These are phyloP conservation scores for Plasmodium gaboni DNA, from an alignment of 169 alveolate genomes.

Conservation along the genomic window DNA sequence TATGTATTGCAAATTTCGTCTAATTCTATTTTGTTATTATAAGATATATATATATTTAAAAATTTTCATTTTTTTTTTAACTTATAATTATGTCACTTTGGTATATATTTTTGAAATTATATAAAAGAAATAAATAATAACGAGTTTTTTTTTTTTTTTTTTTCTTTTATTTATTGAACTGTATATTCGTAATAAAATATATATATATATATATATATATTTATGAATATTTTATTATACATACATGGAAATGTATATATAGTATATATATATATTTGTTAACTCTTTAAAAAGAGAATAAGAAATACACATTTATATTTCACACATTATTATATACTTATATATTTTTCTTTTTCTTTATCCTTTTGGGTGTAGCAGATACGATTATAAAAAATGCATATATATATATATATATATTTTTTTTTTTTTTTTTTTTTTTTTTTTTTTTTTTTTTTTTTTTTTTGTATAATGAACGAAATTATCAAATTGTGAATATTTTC, in stretches of 20 bases:
- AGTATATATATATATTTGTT: background rate
- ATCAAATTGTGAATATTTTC: too few species aligned
- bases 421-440: too few species aligned
- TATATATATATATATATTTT: slow-evolving; percentile 1
- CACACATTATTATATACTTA: background rate
- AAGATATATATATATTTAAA: background rate
- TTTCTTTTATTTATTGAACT: slow-evolving; percentile 4
- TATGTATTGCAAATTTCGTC: too few species aligned
- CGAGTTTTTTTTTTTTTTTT: background rate
- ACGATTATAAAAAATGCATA: too few species aligned
- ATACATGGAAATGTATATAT: background rate
- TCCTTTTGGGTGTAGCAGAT: slow-evolving; percentile 3
- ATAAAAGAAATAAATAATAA: too few species aligned
- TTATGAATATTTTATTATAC: background rate
- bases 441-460: background rate
- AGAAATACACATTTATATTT: slow-evolving; percentile 10
- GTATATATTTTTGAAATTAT: background rate
- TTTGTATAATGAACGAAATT: too few species aligned
- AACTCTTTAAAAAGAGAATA: slow-evolving; percentile 50
- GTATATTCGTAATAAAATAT: too few species aligned
- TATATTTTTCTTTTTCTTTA: background rate
- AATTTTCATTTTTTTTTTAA: slow-evolving; percentile 1
- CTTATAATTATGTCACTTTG: background rate
- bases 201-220: too few species aligned
- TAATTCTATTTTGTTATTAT: background rate